A percentile compares a stretch with the other conserved stretches of the same genome.
phyloP scores from a whole-genome alignment of 2,329 filamentous ascomycete genomes.

The Alternaria tenuissima region DNA sequence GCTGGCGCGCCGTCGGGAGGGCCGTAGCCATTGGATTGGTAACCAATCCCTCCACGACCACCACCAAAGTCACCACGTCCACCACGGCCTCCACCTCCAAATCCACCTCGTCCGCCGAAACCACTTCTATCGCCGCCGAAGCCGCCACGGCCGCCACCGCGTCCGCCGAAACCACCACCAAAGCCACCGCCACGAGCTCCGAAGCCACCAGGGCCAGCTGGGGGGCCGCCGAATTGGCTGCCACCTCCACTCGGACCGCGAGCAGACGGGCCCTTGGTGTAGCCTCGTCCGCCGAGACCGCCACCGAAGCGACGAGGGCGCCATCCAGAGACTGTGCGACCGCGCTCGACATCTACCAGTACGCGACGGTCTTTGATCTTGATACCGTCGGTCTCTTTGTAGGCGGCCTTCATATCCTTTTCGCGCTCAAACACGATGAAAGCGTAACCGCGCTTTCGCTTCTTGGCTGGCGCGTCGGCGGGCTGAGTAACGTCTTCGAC shows the following conservation, averaged over 20 bases:
- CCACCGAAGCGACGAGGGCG: slow-evolving; percentile 90
- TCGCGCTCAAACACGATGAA: slow-evolving; percentile 98
- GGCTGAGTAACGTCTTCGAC: slow-evolving; percentile 78
- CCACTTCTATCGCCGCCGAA: slow-evolving; percentile 50
- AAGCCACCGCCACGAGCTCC: slow-evolving; percentile 58
- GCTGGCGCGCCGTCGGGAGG: slow-evolving; percentile 59
- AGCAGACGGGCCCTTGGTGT: slow-evolving; percentile 81
- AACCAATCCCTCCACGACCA: slow-evolving; percentile 58
- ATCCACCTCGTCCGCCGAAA: slow-evolving; percentile 51
- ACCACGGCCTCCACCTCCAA: slow-evolving; percentile 52
- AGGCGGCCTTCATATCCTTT: slow-evolving; percentile 98
- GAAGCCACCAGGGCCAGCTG: slow-evolving; percentile 53
- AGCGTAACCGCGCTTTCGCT: slow-evolving; percentile 88
- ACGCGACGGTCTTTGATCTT: slow-evolving; percentile 91
- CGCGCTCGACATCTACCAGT: slow-evolving; percentile 94
- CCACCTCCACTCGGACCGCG: slow-evolving; percentile 75
- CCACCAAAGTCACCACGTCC: slow-evolving; percentile 47
- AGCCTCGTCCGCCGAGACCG: slow-evolving; percentile 88
- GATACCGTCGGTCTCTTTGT: slow-evolving; percentile 87
- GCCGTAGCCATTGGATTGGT: slow-evolving; percentile 53
- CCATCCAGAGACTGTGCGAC: slow-evolving; percentile 93
- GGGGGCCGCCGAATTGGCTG: slow-evolving; percentile 62
- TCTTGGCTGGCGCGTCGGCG: slow-evolving; percentile 64
- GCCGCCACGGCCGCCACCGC: slow-evolving; percentile 54
- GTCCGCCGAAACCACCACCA: slow-evolving; percentile 56